A percentile compares a stretch with the other conserved stretches of the same genome.
phyloP scores from a whole-genome alignment of 176 grass and related monocot genomes.

The Carex myosuroides region DNA sequence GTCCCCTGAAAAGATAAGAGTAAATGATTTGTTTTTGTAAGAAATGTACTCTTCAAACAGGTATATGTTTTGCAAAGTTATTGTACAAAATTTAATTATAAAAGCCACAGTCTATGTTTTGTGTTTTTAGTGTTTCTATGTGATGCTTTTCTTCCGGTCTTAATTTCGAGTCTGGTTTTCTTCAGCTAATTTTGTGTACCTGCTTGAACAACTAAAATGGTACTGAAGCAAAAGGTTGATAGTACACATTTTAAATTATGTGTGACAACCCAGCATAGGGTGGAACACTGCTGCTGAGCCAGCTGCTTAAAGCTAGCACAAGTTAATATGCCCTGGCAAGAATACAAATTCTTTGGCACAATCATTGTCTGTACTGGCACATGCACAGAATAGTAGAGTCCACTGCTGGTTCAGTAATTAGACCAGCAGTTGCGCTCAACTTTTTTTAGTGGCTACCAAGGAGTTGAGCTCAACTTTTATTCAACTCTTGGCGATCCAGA shows the following conservation, averaged over 20 bases:
- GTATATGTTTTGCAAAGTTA: constrained; percentile 45
- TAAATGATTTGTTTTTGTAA: constrained; percentile 64
- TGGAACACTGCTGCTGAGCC: neutral
- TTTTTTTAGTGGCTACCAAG: too few species aligned
- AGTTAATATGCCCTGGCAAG: neutral
- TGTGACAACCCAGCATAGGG: neutral
- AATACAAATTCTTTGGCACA: neutral
- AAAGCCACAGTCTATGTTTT: neutral
- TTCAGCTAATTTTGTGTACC: neutral
- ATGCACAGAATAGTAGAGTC: neutral
- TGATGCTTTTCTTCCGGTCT: neutral
- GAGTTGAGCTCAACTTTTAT: neutral
- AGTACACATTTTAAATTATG: neutral
- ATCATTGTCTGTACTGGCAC: neutral
- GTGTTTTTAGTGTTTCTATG: neutral
- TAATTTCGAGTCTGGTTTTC: neutral
- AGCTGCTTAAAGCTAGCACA: neutral
- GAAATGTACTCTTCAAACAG: constrained; percentile 66
- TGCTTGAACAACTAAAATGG: neutral
- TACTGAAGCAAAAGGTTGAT: neutral
- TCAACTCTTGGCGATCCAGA: neutral
- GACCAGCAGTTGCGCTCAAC: neutral
- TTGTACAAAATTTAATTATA: neutral
- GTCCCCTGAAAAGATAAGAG: constrained; percentile 41
- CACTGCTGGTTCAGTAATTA: neutral